Conservation (phyloP, 1,284 basidiomycete species). For the Meira nashicola region DNA sequence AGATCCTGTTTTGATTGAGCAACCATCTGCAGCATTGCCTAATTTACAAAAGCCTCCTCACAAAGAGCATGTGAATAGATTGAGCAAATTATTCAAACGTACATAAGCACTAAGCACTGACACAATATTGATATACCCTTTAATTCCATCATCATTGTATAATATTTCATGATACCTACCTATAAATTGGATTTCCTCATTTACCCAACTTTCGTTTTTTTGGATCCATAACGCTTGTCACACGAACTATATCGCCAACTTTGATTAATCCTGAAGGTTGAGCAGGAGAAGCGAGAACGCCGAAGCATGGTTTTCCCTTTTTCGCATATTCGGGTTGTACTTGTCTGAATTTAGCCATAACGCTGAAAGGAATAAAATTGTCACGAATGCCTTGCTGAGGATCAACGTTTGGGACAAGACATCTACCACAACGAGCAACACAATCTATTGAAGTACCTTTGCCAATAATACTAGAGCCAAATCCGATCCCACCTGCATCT, state of each 20-base stretch:
- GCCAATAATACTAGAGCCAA: constrained; percentile 26
- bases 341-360: constrained; percentile 29
- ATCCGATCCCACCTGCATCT: not conserved
- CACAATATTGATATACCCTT: not conserved
- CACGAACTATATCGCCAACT: constrained; percentile 14
- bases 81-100: too few relatives aligned
- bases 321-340: constrained; percentile 25
- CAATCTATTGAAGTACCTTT: constrained; percentile 36
- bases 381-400: constrained; percentile 25
- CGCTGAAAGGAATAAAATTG: constrained; percentile 31
- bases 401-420: constrained; percentile 41
- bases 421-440: constrained; percentile 34
- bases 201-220: constrained; percentile 1
- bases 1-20: too few relatives aligned
- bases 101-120: too few relatives aligned
- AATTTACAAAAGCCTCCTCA: too few relatives aligned
- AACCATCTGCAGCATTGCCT: too few relatives aligned
- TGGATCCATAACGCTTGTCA: constrained; percentile 12
- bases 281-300: constrained; percentile 10
- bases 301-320: constrained; percentile 41
- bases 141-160: not conserved
- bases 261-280: constrained; percentile 4
- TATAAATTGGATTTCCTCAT: not conserved
- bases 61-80: too few relatives aligned
- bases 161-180: not conserved